Evolutionary conservation across 176 grass and related monocot species (phyloP).

Genomic region (Oryza officinalis): DNA sequence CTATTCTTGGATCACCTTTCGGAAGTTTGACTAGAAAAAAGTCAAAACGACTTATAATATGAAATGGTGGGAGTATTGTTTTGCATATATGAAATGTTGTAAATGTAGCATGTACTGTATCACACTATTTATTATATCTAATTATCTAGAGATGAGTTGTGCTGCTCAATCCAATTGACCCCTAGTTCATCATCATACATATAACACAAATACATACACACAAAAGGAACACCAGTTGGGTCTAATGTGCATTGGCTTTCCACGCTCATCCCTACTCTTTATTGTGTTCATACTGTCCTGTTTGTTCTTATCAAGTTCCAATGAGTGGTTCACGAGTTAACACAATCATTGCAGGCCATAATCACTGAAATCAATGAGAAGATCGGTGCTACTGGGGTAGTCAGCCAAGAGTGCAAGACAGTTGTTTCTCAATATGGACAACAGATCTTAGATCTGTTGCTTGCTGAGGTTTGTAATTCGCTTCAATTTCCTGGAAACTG

Average conservation of each 20-base stretch:
- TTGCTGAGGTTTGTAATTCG: conserved; percentile 61
- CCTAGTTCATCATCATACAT: background rate
- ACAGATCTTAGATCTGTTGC: conserved; percentile 77
- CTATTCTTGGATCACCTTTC: background rate
- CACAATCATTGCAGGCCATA: conserved; percentile 51
- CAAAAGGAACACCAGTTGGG: background rate
- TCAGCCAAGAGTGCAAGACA: conserved; percentile 98
- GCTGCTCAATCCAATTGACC: background rate
- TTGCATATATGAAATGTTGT: background rate
- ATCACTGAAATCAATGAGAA: conserved; percentile 94
- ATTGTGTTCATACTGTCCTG: background rate
- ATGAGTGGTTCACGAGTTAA: background rate
- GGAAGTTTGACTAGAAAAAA: conserved; percentile 1
- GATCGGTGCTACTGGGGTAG: conserved; percentile 83
- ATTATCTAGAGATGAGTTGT: no score
- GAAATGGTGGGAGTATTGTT: no score
- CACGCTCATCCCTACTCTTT: background rate
- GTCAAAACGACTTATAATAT: no score
- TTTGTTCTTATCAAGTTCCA: background rate
- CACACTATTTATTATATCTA: background rate
- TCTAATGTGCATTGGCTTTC: background rate
- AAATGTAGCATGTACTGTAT: background rate
- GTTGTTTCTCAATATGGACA: conserved; percentile 87
- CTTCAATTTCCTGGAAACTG: background rate
- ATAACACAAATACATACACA: background rate